These are phyloP conservation scores for Prunus mume DNA, from an alignment of 306 rosid genomes.

Conservation along the genomic window DNA sequence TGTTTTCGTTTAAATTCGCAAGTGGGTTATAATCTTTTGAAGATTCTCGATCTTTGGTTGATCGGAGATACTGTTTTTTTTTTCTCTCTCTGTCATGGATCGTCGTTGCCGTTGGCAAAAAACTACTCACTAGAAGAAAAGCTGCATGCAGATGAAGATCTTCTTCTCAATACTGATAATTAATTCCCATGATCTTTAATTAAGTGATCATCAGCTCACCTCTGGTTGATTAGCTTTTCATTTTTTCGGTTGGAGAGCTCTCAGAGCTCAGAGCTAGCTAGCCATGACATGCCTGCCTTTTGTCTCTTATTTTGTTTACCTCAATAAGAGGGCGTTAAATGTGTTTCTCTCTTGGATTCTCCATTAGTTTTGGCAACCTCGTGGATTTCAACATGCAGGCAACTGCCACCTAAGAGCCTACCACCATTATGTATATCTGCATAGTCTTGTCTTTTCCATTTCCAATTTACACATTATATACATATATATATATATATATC, in stretches of 20 bases:
- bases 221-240: too few relatives aligned
- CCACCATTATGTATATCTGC: neutral
- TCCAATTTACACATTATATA: too few relatives aligned
- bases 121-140: neutral
- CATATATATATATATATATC: too few relatives aligned
- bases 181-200: too few relatives aligned
- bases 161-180: neutral
- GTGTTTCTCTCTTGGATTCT: neutral
- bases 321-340: neutral
- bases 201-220: too few relatives aligned
- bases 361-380: neutral
- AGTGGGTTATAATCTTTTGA: neutral
- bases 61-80: neutral
- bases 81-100: neutral
- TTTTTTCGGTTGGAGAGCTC: too few relatives aligned
- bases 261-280: neutral
- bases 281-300: neutral
- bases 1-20: neutral
- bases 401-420: neutral
- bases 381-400: neutral
- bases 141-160: neutral
- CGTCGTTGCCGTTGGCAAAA: too few relatives aligned
- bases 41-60: neutral
- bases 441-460: neutral
- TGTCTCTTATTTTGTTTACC: neutral